Conservation (phyloP, 2,329 filamentous ascomycete genomes). For the Lachnellula hyalina region DNA sequence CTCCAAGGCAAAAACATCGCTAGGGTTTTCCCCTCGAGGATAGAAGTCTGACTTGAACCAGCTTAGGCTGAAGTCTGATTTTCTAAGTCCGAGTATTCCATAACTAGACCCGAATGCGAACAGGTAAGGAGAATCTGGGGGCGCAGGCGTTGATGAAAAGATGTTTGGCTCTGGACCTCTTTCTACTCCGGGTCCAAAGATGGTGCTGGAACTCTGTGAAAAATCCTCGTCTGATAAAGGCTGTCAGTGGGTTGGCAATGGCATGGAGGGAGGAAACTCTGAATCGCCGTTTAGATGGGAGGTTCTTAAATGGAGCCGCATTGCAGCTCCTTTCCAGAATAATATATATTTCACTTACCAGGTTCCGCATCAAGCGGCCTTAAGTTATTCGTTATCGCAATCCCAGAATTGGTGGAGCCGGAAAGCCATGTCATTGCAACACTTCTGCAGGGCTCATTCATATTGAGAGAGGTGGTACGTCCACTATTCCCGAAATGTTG, state of each 20-base stretch:
- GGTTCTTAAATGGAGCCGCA: too few relatives aligned
- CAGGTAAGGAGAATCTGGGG: conserved; percentile 34
- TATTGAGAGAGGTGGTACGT: neutral
- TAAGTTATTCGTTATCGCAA: conserved; percentile 6
- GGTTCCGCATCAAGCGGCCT: neutral
- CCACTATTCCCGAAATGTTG: neutral
- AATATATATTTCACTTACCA: neutral
- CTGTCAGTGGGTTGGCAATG: neutral
- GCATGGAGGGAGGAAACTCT: neutral
- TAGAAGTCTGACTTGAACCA: conserved; percentile 10
- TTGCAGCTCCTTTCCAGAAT: too few relatives aligned
- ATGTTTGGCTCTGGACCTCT: conserved; percentile 26
- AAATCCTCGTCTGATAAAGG: neutral
- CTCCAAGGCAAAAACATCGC: conserved; percentile 42
- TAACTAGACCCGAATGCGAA: conserved; percentile 45
- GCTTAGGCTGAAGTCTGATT: conserved; percentile 8
- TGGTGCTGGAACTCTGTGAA: neutral
- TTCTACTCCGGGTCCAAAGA: neutral
- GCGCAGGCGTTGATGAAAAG: conserved; percentile 39
- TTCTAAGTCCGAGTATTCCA: conserved; percentile 39
- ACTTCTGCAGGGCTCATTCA: neutral
- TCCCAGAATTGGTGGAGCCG: conserved; percentile 4
- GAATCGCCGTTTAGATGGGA: too few relatives aligned
- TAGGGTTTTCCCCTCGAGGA: conserved; percentile 30
- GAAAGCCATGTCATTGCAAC: conserved; percentile 9